Base-by-base conservation (phyloP, 345 rosid genomes). In the Acer negundo region DNA sequence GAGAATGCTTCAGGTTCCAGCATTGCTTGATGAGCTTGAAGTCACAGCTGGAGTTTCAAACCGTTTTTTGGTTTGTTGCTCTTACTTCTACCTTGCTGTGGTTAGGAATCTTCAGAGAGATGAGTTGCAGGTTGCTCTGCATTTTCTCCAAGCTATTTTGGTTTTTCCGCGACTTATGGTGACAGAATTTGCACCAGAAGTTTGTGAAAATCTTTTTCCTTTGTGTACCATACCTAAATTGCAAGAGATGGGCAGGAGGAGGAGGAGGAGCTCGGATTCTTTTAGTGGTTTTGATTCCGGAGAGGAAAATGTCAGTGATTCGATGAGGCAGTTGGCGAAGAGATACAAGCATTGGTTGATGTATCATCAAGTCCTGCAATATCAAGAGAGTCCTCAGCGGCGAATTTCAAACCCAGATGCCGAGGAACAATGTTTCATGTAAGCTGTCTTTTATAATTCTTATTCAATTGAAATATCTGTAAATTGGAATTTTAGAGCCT, bases 1-100 rank as follows among this genome's bases (percentile, higher is more conserved):
- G 88, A 82, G 78, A 76, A 81, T 89, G 95, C 97, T 93, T 67
- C 98, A 95, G 83, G 89, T 87, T 23, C 98, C 98, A 1, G 98
- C 98, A 19, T 88, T 93, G 86, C 92, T 93, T 70, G 94, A 90
- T 7, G 97, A 92, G 70, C 85, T 85, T 51, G 97, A 89, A 72
- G 73, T 69, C 56, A 91, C 94, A 8, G 84, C 92, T 17, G 93
- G 97, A 71, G 84, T 93, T 71, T 85, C 86, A 1, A 93, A 95
- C 79, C 74, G 73, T 17, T 82, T 80, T 68, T 80, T 82, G 80
- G 80, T 82, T 64, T 62, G 78, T 72, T 82, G 85, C 82, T 84
- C 90, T 20, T 89, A 87, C 75, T 85, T 88, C 59, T 90, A 84
- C 81, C 89, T 90, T 68, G 86, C 94, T 0, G 73, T 87, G 17